A percentile compares a stretch with the other conserved stretches of the same genome.
Conservation (phyloP, 1,284 basidiomycete genomes). For the Tilletia walkeri region DNA sequence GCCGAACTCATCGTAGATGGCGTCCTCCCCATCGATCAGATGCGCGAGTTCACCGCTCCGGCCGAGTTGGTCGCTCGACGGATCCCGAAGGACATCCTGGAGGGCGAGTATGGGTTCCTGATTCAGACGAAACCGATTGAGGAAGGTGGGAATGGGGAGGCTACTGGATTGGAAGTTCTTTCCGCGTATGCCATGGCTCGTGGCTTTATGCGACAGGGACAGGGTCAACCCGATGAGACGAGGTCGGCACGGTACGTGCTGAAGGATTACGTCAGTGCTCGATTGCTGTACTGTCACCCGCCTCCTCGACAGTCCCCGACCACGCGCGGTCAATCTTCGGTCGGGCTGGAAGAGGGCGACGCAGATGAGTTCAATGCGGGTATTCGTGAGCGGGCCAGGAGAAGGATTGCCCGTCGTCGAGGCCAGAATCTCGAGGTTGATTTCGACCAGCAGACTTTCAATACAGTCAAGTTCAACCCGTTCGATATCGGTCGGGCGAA, state of each 20-base stretch:
- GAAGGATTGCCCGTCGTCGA: neutral
- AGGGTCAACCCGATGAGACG: conserved; percentile 96
- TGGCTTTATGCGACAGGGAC: conserved; percentile 87
- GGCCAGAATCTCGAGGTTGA: conserved; percentile 1
- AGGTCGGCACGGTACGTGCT: conserved; percentile 87
- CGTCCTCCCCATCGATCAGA: conserved; percentile 94
- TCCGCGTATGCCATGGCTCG: conserved; percentile 69
- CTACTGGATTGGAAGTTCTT: conserved; percentile 80
- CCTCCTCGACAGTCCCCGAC: conserved; percentile 52
- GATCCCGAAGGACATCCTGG: conserved; percentile 80
- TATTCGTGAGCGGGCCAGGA: conserved; percentile 65
- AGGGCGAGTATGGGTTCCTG: conserved; percentile 81
- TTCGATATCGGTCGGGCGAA: conserved; percentile 29
- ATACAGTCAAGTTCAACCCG: conserved; percentile 9
- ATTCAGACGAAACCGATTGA: conserved; percentile 70
- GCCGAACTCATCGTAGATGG: conserved; percentile 96
- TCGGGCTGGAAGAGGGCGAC: conserved; percentile 38
- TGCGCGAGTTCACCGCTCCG: conserved; percentile 90
- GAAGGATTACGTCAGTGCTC: conserved; percentile 97
- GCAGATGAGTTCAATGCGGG: conserved; percentile 75
- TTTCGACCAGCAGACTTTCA: conserved; percentile 6
- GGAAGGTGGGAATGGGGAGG: conserved; percentile 77
- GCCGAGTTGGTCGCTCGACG: conserved; percentile 75
- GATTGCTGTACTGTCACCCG: conserved; percentile 81
- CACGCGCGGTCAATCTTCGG: neutral